Evolutionary conservation across 441 rosid species (phyloP).

Genomic region (Corymbia citriodora): DNA sequence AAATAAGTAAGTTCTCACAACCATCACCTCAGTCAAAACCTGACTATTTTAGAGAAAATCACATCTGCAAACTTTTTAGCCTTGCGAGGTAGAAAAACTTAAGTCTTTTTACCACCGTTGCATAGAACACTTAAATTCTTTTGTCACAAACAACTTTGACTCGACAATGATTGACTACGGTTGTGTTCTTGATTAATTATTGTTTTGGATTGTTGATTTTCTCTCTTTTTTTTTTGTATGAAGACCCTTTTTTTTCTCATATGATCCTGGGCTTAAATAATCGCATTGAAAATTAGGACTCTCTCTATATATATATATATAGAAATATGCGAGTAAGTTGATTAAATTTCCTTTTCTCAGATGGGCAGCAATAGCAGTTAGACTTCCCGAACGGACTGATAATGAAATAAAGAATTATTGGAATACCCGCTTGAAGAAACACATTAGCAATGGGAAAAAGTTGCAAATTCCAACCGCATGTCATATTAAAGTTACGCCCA

Average conservation of each 20-base stretch:
- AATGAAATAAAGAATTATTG: not conserved
- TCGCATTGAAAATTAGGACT: not conserved
- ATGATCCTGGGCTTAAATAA: not conserved
- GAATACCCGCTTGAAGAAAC: not conserved
- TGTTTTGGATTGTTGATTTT: not conserved
- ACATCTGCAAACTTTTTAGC: not conserved
- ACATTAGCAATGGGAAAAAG: not conserved
- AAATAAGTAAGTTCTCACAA: slow-evolving; percentile 33
- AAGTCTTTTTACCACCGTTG: not conserved
- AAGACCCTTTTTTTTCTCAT: not conserved
- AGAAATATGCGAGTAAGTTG: not conserved
- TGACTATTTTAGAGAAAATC: not conserved
- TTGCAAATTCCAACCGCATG: not conserved
- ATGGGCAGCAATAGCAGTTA: not conserved
- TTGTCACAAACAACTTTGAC: not conserved
- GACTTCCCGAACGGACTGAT: not conserved
- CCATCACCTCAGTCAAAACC: not conserved
- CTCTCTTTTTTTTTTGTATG: not conserved
- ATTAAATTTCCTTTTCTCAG: not conserved
- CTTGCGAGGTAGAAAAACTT: not conserved
- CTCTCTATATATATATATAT: not conserved
- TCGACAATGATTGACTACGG: not conserved
- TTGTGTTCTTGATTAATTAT: not conserved
- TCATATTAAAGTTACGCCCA: not conserved
- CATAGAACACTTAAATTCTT: not conserved